These are phyloP conservation scores for Entelexis paramagnoliae DNA, from an alignment of 1,139 yeast genomes.

Conservation along the genomic window DNA sequence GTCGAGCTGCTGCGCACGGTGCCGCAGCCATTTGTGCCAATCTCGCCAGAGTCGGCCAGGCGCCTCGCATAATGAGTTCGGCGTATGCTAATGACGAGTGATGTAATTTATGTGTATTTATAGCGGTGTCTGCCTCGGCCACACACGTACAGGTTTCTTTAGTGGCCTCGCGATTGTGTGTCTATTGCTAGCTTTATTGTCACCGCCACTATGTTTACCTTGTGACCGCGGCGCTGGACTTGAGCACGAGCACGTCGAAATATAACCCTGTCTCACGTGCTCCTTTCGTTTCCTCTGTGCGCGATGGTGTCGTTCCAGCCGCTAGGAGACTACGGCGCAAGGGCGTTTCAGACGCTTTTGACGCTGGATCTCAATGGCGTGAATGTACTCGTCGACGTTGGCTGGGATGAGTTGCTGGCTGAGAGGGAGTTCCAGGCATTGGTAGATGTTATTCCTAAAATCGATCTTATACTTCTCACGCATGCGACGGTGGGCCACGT, in stretches of 20 bases:
- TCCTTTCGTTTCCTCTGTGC: not conserved
- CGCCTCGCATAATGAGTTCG: not conserved
- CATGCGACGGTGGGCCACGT: slow-evolving; percentile 75
- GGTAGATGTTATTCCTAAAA: slow-evolving; percentile 32
- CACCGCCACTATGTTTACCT: too few species aligned
- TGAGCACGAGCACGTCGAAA: too few species aligned
- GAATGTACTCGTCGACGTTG: slow-evolving; percentile 32
- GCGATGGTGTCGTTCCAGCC: slow-evolving; percentile 23
- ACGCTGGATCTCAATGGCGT: slow-evolving; percentile 24
- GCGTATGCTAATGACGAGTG: not conserved
- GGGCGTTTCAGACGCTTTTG: slow-evolving; percentile 19
- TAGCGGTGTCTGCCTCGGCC: too few species aligned
- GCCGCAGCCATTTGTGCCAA: not conserved
- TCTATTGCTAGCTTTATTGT: too few species aligned
- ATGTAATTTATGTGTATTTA: not conserved
- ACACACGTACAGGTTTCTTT: too few species aligned
- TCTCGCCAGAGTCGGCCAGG: not conserved
- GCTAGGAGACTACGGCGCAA: slow-evolving; percentile 12
- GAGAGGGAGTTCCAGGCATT: slow-evolving; percentile 26
- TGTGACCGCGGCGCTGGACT: too few species aligned
- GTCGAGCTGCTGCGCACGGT: not conserved
- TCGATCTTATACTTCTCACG: slow-evolving; percentile 64
- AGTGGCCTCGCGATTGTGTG: too few species aligned
- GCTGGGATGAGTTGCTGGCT: slow-evolving; percentile 33
- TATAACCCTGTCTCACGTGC: not conserved